Percentiles rank a stretch among this genome's conserved stretches.
Evolutionary conservation across 768 basidiomycete species (phyloP).

Genomic region (Phlegmacium glaucopus): DNA sequence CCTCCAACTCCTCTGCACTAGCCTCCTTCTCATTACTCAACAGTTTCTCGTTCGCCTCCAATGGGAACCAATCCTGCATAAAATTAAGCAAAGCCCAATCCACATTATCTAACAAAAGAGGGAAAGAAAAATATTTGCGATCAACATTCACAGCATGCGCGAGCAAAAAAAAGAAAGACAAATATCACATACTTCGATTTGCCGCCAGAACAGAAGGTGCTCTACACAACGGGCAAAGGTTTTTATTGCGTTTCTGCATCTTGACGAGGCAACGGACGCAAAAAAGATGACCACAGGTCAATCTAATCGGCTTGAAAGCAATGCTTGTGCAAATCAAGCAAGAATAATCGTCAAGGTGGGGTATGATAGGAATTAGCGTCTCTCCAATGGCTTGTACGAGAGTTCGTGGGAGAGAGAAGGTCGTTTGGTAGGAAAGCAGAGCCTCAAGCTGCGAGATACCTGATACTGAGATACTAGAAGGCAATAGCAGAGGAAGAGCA

Average conservation of each 20-base stretch:
- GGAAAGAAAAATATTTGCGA: slow-evolving; percentile 1
- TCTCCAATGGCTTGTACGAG: slow-evolving; percentile 83
- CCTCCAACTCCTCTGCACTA: slow-evolving; percentile 61
- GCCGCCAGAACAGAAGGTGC: slow-evolving; percentile 74
- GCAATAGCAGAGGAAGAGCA: slow-evolving; percentile 60
- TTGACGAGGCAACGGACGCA: slow-evolving; percentile 83
- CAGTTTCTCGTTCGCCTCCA: slow-evolving; percentile 73
- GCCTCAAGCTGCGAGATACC: slow-evolving; percentile 7
- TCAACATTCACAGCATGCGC: slow-evolving; percentile 1
- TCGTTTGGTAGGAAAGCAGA: slow-evolving; percentile 13
- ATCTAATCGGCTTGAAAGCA: slow-evolving; percentile 89
- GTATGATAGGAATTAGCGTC: slow-evolving; percentile 76
- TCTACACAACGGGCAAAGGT: slow-evolving; percentile 83
- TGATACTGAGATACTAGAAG: slow-evolving; percentile 11
- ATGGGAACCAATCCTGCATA: slow-evolving; percentile 91
- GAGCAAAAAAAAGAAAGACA: background rate
- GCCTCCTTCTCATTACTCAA: slow-evolving; percentile 76
- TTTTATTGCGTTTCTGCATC: slow-evolving; percentile 80
- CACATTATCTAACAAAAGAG: slow-evolving; percentile 54
- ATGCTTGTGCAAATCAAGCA: slow-evolving; percentile 88
- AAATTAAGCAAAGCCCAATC: slow-evolving; percentile 80
- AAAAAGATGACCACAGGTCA: slow-evolving; percentile 77
- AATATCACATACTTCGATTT: slow-evolving; percentile 42
- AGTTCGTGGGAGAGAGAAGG: slow-evolving; percentile 30
- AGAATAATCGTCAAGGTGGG: slow-evolving; percentile 77